Evolutionary conservation across 768 basidiomycete genomes (phyloP), one percentile per base, ranked within the genome.

Genomic region (Hericium erinaceus): DNA sequence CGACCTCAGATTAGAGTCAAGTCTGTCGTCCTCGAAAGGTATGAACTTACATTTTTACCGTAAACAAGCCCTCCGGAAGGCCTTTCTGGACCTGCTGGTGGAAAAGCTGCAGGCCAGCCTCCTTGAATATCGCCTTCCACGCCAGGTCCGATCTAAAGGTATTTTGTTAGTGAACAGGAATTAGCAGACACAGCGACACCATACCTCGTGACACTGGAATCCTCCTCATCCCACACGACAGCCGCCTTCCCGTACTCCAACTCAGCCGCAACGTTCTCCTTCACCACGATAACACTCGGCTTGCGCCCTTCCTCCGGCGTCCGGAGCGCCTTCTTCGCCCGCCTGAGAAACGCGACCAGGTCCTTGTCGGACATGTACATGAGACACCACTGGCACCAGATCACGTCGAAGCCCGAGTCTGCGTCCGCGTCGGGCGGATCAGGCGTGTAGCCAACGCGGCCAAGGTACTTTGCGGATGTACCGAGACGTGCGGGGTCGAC

Each of bases 301-400:
- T 46, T 46, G 20, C 16, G 48, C 48, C 48, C 48, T 44, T 70
- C 64, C 1, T 66, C 70, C 38, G 64, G 66, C 50, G 68, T 66
- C n/a, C 84, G 75, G 57, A 98, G 68, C 0, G 92, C 82, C 2
- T 70, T 72, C 50, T 77, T 76, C 60, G 85, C 78, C 50, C 84
- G 75, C 62, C 77, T 73, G 62, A 98, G 77, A 73, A 98, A 98
- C 2, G 73, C 69, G 26, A 92, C 78, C 22, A 98, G 80, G 67
- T 95, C 89, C 8, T 68, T 66, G 67, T 95, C 84, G 56, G 76
- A 80, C 58, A 97, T 77, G 73, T 95, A 90, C 2, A 92, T 90
- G 15, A 98, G 78, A 73, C 95, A 95, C 95, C 95, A 98, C 69
- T 99, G 95, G 65, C 91, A 92, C 95, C 92, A 94, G 57, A 95